Base-by-base conservation (phyloP, 768 basidiomycete genomes). In the Xerocomus brunneocitrinus region DNA sequence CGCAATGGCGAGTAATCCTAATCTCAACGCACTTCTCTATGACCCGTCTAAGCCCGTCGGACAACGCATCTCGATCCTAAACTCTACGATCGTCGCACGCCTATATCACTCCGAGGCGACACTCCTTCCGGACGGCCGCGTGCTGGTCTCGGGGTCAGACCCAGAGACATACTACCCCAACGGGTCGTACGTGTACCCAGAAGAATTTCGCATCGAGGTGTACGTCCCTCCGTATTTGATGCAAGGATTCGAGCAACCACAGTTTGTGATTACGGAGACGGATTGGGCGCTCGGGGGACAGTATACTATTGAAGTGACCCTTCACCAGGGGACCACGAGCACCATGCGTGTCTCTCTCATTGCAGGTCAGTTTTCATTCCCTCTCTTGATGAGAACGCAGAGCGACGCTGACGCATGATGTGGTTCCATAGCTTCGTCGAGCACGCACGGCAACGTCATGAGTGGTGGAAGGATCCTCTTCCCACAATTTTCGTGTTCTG, bases 221-320 rank as follows among this genome's bases (percentile, higher is more conserved):
- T 97, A 95, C 73, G 79, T 89, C 61, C 95, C 95, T 10, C 90
- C 89, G 13, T 98, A 95, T 69, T 78, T 91, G 55, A 82, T 72
- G 55, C 70, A 79, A 57, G 87, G 87, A 10, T 69, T 76, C 56
- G 65, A 58, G 7, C 87, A 85, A 53, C 93, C 88, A 0, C 72
- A 68, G 40, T 87, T 83, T 65, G 81, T 75, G 19, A 74, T 88
- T 43, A 58, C 75, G 0, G 65, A 74, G 53, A 79, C 75, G 13
- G 88, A 91, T 62, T 90, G 87, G 87, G 67, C 61, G 0, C 82
- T 85, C 30, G 76, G 79, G 0, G 75, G 76, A 9, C 64, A 66
- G 19, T 81, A 82, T 59, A 63, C 67, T 1, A 85, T 91, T 58
- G 73, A 69, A 1, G 75, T 79, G 49, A 70, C 60, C 25, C 67